Conservation (phyloP, 164 flowering plant genomes). For the Saururus chinensis region DNA sequence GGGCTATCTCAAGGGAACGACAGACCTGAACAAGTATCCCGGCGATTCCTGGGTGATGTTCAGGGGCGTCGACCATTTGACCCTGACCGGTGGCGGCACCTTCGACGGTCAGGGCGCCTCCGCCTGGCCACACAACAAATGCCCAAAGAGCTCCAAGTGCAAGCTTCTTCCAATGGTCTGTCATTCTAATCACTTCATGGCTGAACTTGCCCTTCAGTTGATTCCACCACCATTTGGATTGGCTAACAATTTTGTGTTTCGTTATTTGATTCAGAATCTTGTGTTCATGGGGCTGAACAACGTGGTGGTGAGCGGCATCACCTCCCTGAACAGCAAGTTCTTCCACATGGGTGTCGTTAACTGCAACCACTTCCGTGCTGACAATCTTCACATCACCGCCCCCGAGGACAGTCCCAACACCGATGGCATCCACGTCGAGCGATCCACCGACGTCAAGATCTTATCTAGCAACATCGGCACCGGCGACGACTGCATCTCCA, state of each 20-base stretch:
- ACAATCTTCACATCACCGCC: constrained; percentile 31
- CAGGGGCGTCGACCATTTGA: constrained; percentile 35
- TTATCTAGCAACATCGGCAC: constrained; percentile 32
- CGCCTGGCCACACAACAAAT: constrained; percentile 49
- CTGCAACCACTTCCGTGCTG: constrained; percentile 35
- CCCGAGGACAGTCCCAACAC: constrained; percentile 67
- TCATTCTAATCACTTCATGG: not conserved
- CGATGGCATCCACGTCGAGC: constrained; percentile 63
- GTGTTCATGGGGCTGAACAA: constrained; percentile 37
- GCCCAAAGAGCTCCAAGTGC: constrained; percentile 4
- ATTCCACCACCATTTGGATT: too few relatives aligned
- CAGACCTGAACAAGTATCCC: constrained; percentile 28
- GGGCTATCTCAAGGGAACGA: constrained; percentile 49
- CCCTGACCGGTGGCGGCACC: constrained; percentile 50
- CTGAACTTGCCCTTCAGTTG: too few relatives aligned
- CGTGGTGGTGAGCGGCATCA: constrained; percentile 30
- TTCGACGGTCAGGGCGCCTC: constrained; percentile 66
- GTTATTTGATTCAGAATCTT: constrained; percentile 34
- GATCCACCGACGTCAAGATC: constrained; percentile 28
- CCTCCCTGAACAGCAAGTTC: constrained; percentile 53
- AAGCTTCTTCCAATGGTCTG: constrained; percentile 44
- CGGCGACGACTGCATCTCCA: constrained; percentile 66
- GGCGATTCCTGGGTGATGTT: constrained; percentile 49
- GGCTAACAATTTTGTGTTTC: too few relatives aligned
- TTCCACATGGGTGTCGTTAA: constrained; percentile 47